A percentile compares a stretch with the other conserved stretches of the same genome.
Conservation (phyloP, 345 rosid genomes). For the Rhodamnia argentea region DNA sequence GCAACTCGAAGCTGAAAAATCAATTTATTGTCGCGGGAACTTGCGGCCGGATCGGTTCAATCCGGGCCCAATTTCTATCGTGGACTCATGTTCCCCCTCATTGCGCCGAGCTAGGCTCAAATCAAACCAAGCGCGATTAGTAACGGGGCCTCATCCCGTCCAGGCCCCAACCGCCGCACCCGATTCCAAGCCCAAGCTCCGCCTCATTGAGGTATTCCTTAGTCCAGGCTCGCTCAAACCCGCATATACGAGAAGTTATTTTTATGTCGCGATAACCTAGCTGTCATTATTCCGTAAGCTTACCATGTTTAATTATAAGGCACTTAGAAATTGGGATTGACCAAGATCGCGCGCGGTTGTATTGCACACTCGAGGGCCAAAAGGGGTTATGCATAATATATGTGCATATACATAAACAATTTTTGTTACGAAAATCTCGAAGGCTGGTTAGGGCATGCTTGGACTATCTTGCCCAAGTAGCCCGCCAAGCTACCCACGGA, state of each 20-base stretch:
- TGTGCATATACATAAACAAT: neutral
- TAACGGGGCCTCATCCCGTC: fast-evolving
- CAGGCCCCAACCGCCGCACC: fast-evolving
- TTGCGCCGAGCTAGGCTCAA: fast-evolving
- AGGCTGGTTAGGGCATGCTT: neutral
- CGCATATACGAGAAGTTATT: neutral
- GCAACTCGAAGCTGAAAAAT: neutral
- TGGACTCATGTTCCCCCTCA: no score
- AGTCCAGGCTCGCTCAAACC: no score
- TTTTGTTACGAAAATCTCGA: neutral
- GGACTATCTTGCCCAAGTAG: neutral
- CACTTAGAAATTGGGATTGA: neutral
- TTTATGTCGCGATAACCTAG: neutral
- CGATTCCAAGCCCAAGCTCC: neutral
- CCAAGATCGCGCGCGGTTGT: neutral
- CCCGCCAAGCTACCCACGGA: fast-evolving
- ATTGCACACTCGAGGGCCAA: neutral
- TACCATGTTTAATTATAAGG: neutral
- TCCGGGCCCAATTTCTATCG: no score
- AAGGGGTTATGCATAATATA: neutral
- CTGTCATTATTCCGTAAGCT: neutral
- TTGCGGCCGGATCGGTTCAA: no score
- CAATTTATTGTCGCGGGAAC: neutral
- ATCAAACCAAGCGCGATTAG: neutral
- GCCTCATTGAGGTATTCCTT: no score